A percentile compares a stretch with the other conserved stretches of the same genome.
Evolutionary conservation across 2,329 filamentous ascomycete genomes (phyloP).

Genomic region (Neobulgaria alba): DNA sequence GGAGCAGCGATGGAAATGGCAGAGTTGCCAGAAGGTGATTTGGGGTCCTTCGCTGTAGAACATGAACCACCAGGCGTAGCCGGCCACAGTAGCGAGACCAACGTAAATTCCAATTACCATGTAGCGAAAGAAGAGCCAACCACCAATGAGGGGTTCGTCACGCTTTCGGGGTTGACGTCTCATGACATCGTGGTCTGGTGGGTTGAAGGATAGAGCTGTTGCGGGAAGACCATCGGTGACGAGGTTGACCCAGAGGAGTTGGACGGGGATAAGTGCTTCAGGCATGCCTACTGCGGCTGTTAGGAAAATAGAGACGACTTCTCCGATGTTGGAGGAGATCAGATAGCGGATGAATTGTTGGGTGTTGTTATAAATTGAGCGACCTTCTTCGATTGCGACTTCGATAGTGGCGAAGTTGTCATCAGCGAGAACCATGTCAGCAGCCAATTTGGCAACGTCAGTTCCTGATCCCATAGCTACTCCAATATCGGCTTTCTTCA

Average conservation of each 20-base stretch:
- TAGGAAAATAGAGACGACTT: conserved; percentile 97
- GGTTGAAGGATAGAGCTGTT: conserved; percentile 95
- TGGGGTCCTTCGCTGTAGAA: conserved; percentile 84
- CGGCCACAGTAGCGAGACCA: conserved; percentile 85
- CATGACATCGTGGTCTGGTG: conserved; percentile 98
- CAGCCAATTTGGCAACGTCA: conserved; percentile 90
- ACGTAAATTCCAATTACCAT: conserved; percentile 95
- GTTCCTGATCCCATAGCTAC: conserved; percentile 98
- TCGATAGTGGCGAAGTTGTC: conserved; percentile 99
- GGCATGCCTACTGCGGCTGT: conserved; percentile 96
- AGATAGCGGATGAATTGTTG: conserved; percentile 99
- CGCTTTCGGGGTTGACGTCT: conserved; percentile 82
- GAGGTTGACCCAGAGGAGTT: conserved; percentile 97
- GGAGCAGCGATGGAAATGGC: conserved; percentile 90
- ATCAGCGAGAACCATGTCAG: conserved; percentile 97
- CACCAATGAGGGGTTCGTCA: conserved; percentile 83
- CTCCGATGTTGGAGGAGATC: conserved; percentile 98
- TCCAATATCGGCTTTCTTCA: conserved; percentile 98
- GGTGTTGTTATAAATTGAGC: conserved; percentile 99
- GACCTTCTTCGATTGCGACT: conserved; percentile 89
- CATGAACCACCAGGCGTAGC: conserved; percentile 99
- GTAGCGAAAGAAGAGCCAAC: conserved; percentile 97
- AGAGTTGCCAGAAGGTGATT: conserved; percentile 81
- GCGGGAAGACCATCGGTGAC: conserved; percentile 96
- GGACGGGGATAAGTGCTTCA: conserved; percentile 91